A percentile compares a stretch with the other conserved stretches of the same genome.
These are phyloP conservation scores for Aschersonia sp. DNA, from an alignment of 2,329 filamentous ascomycete species.

Conservation along the genomic window DNA sequence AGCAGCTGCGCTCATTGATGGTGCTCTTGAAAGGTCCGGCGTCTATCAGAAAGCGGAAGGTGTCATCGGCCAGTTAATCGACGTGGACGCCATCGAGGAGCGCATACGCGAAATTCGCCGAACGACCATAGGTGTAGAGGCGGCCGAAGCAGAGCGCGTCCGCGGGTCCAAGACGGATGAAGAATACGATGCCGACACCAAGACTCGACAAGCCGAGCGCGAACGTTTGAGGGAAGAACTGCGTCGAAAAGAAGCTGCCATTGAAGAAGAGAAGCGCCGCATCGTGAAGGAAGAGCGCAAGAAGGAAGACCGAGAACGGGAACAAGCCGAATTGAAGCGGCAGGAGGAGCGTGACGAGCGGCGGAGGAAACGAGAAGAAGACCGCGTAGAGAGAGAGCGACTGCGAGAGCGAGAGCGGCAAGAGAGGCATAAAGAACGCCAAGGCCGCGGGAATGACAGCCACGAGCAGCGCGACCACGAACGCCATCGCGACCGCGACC, in stretches of 20 bases:
- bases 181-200: constrained; percentile 56
- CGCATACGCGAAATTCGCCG: constrained; percentile 55
- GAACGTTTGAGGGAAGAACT: constrained; percentile 47
- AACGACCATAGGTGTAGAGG: constrained; percentile 54
- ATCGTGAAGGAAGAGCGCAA: constrained; percentile 43
- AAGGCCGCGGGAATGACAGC: constrained; percentile 22
- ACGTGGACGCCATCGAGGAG: constrained; percentile 51
- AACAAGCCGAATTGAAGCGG: constrained; percentile 33
- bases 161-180: constrained; percentile 60
- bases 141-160: constrained; percentile 47
- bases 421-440: constrained; percentile 23
- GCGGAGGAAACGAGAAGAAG: constrained; percentile 34
- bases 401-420: constrained; percentile 25
- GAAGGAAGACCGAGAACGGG: constrained; percentile 30
- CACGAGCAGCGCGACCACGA: constrained; percentile 14
- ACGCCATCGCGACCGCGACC: constrained; percentile 14
- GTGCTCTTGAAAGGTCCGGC: constrained; percentile 61
- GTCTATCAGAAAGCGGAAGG: constrained; percentile 60
- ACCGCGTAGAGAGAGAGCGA: constrained; percentile 39
- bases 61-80: constrained; percentile 53
- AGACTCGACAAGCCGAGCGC: constrained; percentile 43
- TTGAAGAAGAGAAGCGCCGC: constrained; percentile 46
- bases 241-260: constrained; percentile 41
- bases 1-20: constrained; percentile 62
- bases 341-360: constrained; percentile 36